These are phyloP conservation scores for Rehmannia glutinosa DNA, from an alignment of 257 asterid genomes.

Conservation along the genomic window DNA sequence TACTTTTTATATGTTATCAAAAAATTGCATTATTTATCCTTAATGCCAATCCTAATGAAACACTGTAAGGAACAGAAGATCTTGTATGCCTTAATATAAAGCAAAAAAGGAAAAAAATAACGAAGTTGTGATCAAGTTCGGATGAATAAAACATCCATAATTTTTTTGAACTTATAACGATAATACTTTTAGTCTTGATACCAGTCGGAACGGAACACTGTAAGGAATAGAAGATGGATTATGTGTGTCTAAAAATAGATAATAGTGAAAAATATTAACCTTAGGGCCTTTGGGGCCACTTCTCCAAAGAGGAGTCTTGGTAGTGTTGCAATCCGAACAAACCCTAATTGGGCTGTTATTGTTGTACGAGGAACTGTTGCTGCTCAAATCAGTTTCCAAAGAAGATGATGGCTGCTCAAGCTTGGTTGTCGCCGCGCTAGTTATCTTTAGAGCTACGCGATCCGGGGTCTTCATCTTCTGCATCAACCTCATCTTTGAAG, in stretches of 20 bases:
- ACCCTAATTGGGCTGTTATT: conserved; percentile 73
- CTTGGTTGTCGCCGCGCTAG: conserved; percentile 1
- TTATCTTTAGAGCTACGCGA: background rate
- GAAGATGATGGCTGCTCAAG: conserved; percentile 34
- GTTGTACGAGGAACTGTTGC: conserved; percentile 51
- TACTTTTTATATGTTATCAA: no score
- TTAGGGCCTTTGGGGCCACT: conserved; percentile 99
- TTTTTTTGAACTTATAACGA: no score
- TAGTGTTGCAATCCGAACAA: conserved; percentile 90
- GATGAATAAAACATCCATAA: no score
- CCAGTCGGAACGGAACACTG: no score
- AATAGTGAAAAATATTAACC: conserved; percentile 29
- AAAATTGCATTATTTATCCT: no score
- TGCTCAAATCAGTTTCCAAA: conserved; percentile 48
- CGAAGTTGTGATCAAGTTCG: no score
- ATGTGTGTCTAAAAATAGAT: no score
- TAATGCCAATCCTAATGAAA: no score
- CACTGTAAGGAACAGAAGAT: no score
- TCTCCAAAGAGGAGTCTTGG: conserved; percentile 99
- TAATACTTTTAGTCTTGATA: no score
- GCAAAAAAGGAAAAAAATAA: background rate
- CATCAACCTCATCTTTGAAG: conserved; percentile 70
- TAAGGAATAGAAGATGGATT: no score
- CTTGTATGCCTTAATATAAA: background rate
- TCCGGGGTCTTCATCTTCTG: conserved; percentile 39